A percentile compares a stretch with the other conserved stretches of the same genome.
phyloP scores from a whole-genome alignment of 306 rosid genomes.

The Rubus idaeus region DNA sequence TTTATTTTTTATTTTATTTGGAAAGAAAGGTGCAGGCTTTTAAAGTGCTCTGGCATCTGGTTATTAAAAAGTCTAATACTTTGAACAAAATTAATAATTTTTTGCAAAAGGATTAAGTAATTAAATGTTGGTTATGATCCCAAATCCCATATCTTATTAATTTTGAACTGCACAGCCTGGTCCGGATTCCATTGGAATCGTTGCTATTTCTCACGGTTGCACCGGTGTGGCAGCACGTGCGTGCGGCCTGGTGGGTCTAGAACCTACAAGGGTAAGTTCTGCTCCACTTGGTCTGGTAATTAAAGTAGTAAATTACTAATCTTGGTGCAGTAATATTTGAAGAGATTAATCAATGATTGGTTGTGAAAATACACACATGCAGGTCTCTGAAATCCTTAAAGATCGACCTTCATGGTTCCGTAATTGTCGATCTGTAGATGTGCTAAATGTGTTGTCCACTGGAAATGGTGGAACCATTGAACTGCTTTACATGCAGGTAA shows the following conservation, averaged over 20 bases:
- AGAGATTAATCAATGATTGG: constrained; percentile 8
- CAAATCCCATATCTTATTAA: neutral
- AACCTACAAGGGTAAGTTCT: constrained; percentile 87
- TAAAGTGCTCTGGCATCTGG: neutral
- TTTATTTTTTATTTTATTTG: neutral
- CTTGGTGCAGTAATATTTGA: neutral
- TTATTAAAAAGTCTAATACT: neutral
- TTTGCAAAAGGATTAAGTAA: neutral
- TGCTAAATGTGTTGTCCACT: constrained; percentile 75
- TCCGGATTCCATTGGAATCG: constrained; percentile 99
- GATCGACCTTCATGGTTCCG: constrained; percentile 92
- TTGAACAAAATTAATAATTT: neutral
- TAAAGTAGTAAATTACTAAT: neutral
- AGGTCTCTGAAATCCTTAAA: constrained; percentile 98
- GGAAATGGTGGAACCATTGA: constrained; percentile 94
- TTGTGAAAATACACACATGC: neutral
- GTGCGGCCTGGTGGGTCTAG: constrained; percentile 96
- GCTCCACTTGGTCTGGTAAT: constrained; percentile 7
- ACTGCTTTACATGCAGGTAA: constrained; percentile 96
- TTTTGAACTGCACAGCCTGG: constrained; percentile 78
- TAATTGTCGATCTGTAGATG: constrained; percentile 86
- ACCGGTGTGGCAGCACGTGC: constrained; percentile 99
- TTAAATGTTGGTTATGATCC: neutral
- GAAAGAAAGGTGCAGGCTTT: constrained; percentile 11
- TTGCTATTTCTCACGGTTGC: constrained; percentile 99